These are phyloP conservation scores for Colletotrichum sublineola DNA, from an alignment of 2,329 filamentous ascomycete genomes.

Conservation along the genomic window DNA sequence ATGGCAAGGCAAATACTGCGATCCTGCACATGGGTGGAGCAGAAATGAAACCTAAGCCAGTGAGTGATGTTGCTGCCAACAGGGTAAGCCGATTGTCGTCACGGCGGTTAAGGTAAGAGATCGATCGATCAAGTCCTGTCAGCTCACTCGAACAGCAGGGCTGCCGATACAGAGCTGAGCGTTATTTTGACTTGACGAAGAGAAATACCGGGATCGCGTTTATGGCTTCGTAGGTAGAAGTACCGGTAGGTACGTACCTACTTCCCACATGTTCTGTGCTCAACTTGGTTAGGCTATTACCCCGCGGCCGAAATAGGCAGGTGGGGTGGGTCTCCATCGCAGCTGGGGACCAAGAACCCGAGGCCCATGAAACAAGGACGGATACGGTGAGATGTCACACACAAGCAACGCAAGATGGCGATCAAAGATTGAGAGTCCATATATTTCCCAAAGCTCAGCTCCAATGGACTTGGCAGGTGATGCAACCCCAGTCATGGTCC, in stretches of 20 bases:
- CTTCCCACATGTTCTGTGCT: background rate
- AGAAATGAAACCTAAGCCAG: too few relatives aligned
- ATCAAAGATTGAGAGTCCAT: background rate
- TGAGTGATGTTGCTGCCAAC: too few relatives aligned
- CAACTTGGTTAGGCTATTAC: background rate
- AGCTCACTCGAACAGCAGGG: background rate
- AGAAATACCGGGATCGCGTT: too few relatives aligned
- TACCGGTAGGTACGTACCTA: too few relatives aligned
- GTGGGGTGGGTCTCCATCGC: background rate
- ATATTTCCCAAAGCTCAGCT: background rate
- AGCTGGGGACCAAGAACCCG: background rate
- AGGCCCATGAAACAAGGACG: background rate
- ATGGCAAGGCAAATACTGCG: background rate
- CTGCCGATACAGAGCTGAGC: too few relatives aligned
- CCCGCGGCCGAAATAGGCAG: slow-evolving; percentile 2
- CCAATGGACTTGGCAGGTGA: background rate
- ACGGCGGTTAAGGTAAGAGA: background rate
- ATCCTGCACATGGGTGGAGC: background rate
- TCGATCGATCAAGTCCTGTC: background rate
- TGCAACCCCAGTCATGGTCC: background rate
- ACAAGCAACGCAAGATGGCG: background rate
- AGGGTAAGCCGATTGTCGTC: background rate
- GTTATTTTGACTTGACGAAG: too few relatives aligned
- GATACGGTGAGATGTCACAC: background rate
- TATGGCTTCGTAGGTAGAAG: too few relatives aligned